phyloP scores from a whole-genome alignment of 768 basidiomycete species.

The Thelephora aurantiotincta region DNA sequence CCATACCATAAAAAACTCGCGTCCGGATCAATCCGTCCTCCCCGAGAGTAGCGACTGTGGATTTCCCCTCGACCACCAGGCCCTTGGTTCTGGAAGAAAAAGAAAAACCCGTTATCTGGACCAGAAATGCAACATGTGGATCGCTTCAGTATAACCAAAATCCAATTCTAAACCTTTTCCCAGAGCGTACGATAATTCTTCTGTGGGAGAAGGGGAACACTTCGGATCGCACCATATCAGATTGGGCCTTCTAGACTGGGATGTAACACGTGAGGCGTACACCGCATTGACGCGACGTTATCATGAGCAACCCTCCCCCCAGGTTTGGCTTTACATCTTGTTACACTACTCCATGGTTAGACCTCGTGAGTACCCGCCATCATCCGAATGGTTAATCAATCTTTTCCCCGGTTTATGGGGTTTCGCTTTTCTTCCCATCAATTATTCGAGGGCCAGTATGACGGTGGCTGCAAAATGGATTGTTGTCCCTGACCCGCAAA shows the following conservation, averaged over 20 bases:
- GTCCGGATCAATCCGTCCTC: background rate
- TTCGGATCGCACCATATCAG: slow-evolving; percentile 20
- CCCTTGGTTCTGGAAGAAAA: slow-evolving; percentile 52
- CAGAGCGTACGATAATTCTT: slow-evolving; percentile 40
- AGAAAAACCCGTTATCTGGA: slow-evolving; percentile 36
- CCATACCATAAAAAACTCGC: background rate
- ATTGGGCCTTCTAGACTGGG: slow-evolving; percentile 23
- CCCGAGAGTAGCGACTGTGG: slow-evolving; percentile 33
- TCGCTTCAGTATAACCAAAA: background rate
- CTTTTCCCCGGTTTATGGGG: slow-evolving; percentile 40
- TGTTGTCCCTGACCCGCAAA: no score
- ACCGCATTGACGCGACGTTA: slow-evolving; percentile 39
- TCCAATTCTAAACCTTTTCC: background rate
- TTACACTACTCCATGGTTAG: slow-evolving; percentile 43
- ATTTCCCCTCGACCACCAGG: slow-evolving; percentile 35
- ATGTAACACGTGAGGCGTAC: no score
- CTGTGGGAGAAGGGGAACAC: slow-evolving; percentile 44
- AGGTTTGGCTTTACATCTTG: slow-evolving; percentile 45
- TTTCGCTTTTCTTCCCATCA: slow-evolving; percentile 52
- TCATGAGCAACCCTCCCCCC: slow-evolving; percentile 34
- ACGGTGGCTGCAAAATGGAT: no score
- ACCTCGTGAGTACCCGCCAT: slow-evolving; percentile 27
- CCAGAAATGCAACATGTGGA: slow-evolving; percentile 29
- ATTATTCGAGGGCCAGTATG: background rate
- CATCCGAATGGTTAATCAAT: slow-evolving; percentile 25